These are phyloP conservation scores for Lathyrus sativus DNA, from an alignment of 306 rosid genomes.

Conservation along the genomic window DNA sequence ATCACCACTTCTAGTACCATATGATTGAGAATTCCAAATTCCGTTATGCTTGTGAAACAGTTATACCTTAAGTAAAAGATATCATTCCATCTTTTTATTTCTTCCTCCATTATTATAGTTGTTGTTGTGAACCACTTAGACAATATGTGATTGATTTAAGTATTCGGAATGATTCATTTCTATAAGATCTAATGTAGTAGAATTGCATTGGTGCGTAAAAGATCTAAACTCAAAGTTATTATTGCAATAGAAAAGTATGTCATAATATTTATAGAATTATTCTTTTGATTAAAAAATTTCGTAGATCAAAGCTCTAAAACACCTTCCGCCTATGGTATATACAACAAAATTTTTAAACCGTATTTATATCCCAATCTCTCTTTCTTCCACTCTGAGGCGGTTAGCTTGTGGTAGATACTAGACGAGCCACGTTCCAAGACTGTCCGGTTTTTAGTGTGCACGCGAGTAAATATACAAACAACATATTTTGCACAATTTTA, in stretches of 20 bases:
- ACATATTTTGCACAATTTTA: too few species aligned
- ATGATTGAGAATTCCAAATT: too few species aligned
- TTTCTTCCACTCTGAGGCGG: slow-evolving; percentile 59
- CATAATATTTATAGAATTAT: slow-evolving; percentile 78
- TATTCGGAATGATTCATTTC: slow-evolving; percentile 72
- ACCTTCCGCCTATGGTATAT: slow-evolving; percentile 71
- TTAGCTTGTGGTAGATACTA: too few species aligned
- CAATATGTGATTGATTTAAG: slow-evolving; percentile 55
- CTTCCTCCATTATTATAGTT: slow-evolving; percentile 54
- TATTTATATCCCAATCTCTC: slow-evolving; percentile 60
- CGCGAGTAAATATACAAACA: too few species aligned
- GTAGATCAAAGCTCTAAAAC: slow-evolving; percentile 88
- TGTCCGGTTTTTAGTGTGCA: too few species aligned
- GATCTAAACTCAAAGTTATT: slow-evolving; percentile 53
- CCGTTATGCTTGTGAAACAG: too few species aligned
- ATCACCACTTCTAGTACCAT: too few species aligned
- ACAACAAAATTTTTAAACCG: slow-evolving; percentile 71
- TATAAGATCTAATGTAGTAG: slow-evolving; percentile 38
- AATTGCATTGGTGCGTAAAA: slow-evolving; percentile 53
- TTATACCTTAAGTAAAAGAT: slow-evolving; percentile 77
- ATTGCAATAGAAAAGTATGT: slow-evolving; percentile 70
- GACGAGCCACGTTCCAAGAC: too few species aligned
- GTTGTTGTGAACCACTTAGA: slow-evolving; percentile 33
- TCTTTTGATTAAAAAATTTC: slow-evolving; percentile 54
- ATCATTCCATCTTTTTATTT: slow-evolving; percentile 84